Conservation (phyloP, 1,284 basidiomycete genomes). For the Singerocomus inundabilis region DNA sequence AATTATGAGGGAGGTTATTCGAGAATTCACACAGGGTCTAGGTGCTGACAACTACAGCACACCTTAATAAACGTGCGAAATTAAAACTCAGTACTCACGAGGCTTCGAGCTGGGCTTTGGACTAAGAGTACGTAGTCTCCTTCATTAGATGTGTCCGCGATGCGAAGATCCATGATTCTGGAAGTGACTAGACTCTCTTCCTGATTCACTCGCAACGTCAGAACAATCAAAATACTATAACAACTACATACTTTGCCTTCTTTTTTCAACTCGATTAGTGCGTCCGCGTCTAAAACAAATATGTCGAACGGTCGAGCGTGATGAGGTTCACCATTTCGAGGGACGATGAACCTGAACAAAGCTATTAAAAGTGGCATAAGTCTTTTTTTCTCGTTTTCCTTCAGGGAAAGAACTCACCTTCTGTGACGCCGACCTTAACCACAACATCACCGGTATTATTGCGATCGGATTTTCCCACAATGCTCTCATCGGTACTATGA, state of each 20-base stretch:
- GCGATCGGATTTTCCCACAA: slow-evolving; percentile 26
- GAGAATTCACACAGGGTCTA: slow-evolving; percentile 60
- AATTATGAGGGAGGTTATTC: slow-evolving; percentile 66
- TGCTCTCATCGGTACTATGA: slow-evolving; percentile 36
- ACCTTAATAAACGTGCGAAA: slow-evolving; percentile 5
- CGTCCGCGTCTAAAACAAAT: slow-evolving; percentile 60
- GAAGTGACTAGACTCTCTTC: slow-evolving; percentile 71
- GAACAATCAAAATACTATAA: slow-evolving; percentile 1
- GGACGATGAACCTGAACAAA: slow-evolving; percentile 44
- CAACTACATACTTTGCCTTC: slow-evolving; percentile 58
- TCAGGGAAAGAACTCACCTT: slow-evolving; percentile 43
- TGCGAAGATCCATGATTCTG: slow-evolving; percentile 58
- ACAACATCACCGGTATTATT: slow-evolving; percentile 43
- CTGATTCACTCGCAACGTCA: slow-evolving; percentile 36
- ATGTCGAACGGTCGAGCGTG: slow-evolving; percentile 53
- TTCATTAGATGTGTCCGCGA: slow-evolving; percentile 46
- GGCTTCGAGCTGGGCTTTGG: slow-evolving; percentile 48
- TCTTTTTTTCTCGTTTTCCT: background rate
- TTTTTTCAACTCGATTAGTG: slow-evolving; percentile 64
- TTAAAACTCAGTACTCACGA: slow-evolving; percentile 41
- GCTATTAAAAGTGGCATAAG: slow-evolving; percentile 30
- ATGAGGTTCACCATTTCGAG: slow-evolving; percentile 30
- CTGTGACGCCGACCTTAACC: slow-evolving; percentile 53
- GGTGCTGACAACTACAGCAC: slow-evolving; percentile 41
- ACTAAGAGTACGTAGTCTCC: slow-evolving; percentile 44